These are phyloP conservation scores for Zygnema cylindricum DNA, from an alignment of 139 green algal genomes.

Conservation along the genomic window DNA sequence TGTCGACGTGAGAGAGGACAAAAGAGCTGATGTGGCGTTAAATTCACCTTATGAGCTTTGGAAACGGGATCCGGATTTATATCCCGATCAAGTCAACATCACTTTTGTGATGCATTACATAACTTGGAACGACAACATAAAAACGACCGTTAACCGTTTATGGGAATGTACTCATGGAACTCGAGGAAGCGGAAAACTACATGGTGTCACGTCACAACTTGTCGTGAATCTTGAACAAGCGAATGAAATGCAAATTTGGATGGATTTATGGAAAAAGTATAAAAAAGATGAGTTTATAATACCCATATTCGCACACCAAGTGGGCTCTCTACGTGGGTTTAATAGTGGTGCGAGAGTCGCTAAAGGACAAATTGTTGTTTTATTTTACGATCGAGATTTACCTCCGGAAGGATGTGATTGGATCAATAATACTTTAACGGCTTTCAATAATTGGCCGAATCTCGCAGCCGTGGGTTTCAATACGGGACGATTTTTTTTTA, in stretches of 20 bases:
- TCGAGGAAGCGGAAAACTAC: constrained; percentile 1
- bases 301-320: constrained; percentile 25
- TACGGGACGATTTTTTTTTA: background rate
- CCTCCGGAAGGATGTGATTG: constrained; percentile 8
- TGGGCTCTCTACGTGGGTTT: constrained; percentile 49
- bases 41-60: constrained; percentile 10
- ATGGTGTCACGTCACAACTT: constrained; percentile 13
- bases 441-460: background rate
- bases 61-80: background rate
- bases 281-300: constrained; percentile 2
- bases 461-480: background rate
- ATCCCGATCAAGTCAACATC: constrained; percentile 15
- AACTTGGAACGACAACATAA: background rate
- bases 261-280: background rate
- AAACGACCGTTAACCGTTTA: background rate
- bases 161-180: background rate
- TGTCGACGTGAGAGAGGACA: background rate
- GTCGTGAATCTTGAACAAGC: constrained; percentile 23
- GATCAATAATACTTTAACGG: background rate
- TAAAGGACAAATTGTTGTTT: constrained; percentile 36
- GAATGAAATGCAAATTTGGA: background rate
- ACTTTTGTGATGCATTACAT: constrained; percentile 41
- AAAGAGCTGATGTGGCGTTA: background rate
- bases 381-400: constrained; percentile 53
- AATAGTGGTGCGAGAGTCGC: constrained; percentile 34